Percentiles rank a stretch among this genome's conserved stretches.
These are phyloP conservation scores for Sparassis latifolia DNA, from an alignment of 1,284 basidiomycete species.

Conservation along the genomic window DNA sequence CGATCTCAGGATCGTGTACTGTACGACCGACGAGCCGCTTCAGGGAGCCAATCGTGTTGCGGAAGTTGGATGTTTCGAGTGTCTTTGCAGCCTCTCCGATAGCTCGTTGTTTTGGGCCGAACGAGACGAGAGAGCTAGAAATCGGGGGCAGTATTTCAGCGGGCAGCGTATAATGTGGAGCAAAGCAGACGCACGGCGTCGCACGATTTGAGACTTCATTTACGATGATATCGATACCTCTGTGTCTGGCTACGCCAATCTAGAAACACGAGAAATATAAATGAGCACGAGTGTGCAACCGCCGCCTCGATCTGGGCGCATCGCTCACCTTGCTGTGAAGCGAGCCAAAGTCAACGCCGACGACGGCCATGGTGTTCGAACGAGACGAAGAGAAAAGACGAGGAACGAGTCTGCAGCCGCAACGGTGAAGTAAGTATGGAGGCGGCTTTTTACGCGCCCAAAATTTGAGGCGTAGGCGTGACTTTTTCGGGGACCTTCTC, in stretches of 20 bases:
- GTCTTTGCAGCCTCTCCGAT: constrained; percentile 94
- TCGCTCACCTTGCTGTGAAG: constrained; percentile 72
- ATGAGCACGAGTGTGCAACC: constrained; percentile 8
- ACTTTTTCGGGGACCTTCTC: constrained; percentile 15
- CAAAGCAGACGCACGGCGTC: constrained; percentile 65
- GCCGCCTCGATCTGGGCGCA: constrained; percentile 5
- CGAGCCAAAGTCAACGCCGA: constrained; percentile 89
- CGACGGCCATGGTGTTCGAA: constrained; percentile 63
- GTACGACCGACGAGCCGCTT: constrained; percentile 85
- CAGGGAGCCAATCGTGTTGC: constrained; percentile 87
- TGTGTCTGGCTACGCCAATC: constrained; percentile 90
- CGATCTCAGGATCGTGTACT: constrained; percentile 70
- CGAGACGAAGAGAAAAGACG: constrained; percentile 10
- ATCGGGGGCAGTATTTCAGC: background rate
- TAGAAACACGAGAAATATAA: constrained; percentile 23
- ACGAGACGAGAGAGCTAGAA: constrained; percentile 82
- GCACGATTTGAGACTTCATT: constrained; percentile 95
- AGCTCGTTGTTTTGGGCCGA: constrained; percentile 81
- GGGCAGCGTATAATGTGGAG: background rate
- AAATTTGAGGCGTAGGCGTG: constrained; percentile 20
- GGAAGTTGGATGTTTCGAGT: constrained; percentile 96
- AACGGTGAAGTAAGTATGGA: background rate
- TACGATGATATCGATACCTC: constrained; percentile 91
- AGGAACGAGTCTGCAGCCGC: constrained; percentile 2
- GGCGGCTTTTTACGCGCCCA: constrained; percentile 24